These are phyloP conservation scores for Metschnikowia similis DNA, from an alignment of 805 yeast genomes.

Conservation along the genomic window DNA sequence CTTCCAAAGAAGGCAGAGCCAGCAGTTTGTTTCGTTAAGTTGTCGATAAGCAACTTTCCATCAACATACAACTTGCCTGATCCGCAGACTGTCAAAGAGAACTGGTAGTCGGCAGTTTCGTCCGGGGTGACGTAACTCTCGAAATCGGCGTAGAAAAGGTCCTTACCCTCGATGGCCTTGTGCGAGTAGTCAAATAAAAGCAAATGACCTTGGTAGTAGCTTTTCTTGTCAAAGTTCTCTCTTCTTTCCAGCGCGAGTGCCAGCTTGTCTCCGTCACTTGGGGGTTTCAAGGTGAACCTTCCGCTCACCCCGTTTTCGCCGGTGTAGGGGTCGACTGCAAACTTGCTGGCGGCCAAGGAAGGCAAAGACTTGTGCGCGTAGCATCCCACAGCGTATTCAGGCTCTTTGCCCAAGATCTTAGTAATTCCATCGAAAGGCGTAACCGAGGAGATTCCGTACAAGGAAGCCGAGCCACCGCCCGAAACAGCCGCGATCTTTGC, in stretches of 20 bases:
- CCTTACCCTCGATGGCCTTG: slow-evolving; percentile 5
- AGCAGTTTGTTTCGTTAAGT: slow-evolving; percentile 4
- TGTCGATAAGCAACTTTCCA: slow-evolving; percentile 13
- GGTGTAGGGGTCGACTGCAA: slow-evolving; percentile 15
- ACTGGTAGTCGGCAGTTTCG: slow-evolving; percentile 14
- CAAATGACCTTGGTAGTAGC: slow-evolving; percentile 13
- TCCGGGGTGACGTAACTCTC: slow-evolving; percentile 22
- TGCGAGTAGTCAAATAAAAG: slow-evolving; percentile 18
- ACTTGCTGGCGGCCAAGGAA: slow-evolving; percentile 22
- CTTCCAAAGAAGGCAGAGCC: slow-evolving; percentile 12
- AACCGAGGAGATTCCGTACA: slow-evolving; percentile 44
- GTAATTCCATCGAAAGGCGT: slow-evolving; percentile 47
- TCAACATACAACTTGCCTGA: slow-evolving; percentile 14
- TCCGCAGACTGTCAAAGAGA: slow-evolving; percentile 12
- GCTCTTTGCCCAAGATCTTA: slow-evolving; percentile 22
- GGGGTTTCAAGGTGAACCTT: slow-evolving; percentile 25
- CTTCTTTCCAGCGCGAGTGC: slow-evolving; percentile 14
- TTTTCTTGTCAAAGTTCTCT: slow-evolving; percentile 23
- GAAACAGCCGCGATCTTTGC: slow-evolving; percentile 47
- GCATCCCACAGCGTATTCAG: slow-evolving; percentile 33
- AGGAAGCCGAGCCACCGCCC: slow-evolving; percentile 63
- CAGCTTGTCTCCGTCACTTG: slow-evolving; percentile 1
- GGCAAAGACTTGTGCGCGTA: slow-evolving; percentile 29
- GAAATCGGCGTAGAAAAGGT: slow-evolving; percentile 16
- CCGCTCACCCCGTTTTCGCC: slow-evolving; percentile 26